Evolutionary conservation across 345 rosid genomes (phyloP).

Genomic region (Gossypium arboreum): DNA sequence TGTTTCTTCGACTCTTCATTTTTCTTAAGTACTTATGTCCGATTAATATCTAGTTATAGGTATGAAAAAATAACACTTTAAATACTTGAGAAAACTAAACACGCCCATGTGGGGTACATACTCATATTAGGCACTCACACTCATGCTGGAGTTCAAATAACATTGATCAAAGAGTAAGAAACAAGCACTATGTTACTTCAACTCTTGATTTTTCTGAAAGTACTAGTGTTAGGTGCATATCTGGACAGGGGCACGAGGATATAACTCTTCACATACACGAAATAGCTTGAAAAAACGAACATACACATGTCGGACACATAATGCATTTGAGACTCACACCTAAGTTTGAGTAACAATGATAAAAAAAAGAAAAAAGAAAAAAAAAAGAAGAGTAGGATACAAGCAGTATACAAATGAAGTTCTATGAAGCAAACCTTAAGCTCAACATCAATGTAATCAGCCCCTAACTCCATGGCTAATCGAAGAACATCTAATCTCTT

Average conservation of each 20-base stretch:
- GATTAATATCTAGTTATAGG: background rate
- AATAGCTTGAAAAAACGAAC: background rate
- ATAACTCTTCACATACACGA: background rate
- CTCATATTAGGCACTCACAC: background rate
- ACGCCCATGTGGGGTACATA: background rate
- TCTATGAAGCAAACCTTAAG: constrained; percentile 57
- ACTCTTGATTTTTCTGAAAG: background rate
- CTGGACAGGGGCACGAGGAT: background rate
- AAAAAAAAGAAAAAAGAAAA: background rate
- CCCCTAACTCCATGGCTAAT: constrained; percentile 88
- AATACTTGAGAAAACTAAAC: background rate
- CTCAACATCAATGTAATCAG: constrained; percentile 91
- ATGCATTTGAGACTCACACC: background rate
- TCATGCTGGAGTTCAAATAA: background rate
- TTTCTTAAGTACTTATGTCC: background rate
- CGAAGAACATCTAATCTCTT: constrained; percentile 56
- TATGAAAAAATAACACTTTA: background rate
- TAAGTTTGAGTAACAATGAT: background rate
- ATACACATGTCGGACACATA: background rate
- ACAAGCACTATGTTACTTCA: background rate
- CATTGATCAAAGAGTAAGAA: background rate
- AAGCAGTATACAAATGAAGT: background rate
- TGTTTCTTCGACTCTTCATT: background rate
- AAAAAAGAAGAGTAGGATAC: background rate
- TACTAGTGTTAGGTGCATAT: no score